Conservation (phyloP, 495 filamentous ascomycete species). For the Trichoderma virens region DNA sequence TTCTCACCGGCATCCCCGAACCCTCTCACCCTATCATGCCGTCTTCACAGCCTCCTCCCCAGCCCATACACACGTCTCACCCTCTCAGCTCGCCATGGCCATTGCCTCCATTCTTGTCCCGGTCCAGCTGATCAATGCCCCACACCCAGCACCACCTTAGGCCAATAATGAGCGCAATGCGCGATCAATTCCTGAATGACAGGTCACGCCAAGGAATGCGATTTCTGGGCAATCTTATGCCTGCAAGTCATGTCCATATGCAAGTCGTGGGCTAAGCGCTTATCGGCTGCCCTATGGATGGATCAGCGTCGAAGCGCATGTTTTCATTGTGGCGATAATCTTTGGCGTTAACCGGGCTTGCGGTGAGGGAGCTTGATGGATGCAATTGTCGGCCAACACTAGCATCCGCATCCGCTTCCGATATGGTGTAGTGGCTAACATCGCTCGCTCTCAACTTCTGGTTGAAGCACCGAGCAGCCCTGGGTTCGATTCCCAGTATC, state of each 20-base stretch:
- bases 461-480: slow-evolving; percentile 8
- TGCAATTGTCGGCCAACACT: not conserved
- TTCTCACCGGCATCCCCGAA: too few relatives aligned
- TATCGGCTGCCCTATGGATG: not conserved
- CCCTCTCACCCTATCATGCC: too few relatives aligned
- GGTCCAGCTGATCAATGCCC: not conserved
- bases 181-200: not conserved
- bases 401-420: not conserved
- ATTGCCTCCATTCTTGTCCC: not conserved
- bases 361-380: not conserved
- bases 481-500: slow-evolving; percentile 9
- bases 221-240: not conserved
- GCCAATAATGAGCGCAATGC: not conserved
- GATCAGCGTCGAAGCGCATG: not conserved
- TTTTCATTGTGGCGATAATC: not conserved
- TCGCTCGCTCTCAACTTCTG: slow-evolving; percentile 9
- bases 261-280: not conserved
- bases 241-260: not conserved
- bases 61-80: not conserved
- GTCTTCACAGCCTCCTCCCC: not conserved
- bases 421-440: slow-evolving; percentile 5
- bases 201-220: not conserved
- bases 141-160: not conserved
- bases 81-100: not conserved
- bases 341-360: not conserved